Base-by-base conservation (phyloP, 2,329 filamentous ascomycete species). In the Sporothrix schenckii region DNA sequence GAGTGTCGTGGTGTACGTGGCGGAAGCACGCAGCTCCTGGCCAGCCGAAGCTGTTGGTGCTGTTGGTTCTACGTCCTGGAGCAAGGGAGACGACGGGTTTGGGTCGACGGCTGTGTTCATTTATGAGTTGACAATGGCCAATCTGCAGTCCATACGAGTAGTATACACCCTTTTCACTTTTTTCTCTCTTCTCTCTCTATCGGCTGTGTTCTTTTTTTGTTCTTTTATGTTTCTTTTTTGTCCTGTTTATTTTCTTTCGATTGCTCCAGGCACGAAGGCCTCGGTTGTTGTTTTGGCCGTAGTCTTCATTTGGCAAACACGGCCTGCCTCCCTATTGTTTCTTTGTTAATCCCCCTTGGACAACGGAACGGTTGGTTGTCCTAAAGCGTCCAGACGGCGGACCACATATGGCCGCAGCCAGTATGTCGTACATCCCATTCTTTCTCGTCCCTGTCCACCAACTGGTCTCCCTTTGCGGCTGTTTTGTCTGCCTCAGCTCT, bases 381-480 rank as follows among this genome's bases (percentile, higher is more conserved):
- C 61, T 16, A 65, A 65, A 65, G 7, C 61, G 61, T 24, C 39
- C 34, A 63, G 24, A 44, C 10, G 21, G 5, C n/a, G 41, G 34
- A 58, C 53, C 1, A 61, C 56, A 58, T 58, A 13, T 21, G n/a
- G n/a, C 11, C 6, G 10, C 13, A 21, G 16, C 27, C 30, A 47
- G 44, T 9, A 19, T 47, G n/a, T 34, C 30, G 34, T 47, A n/a
- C 21, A 30, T 13, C 41, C 34, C 30, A 21, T 41, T 16, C 66
- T 21, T 24, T 52, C 41, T 34, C 53, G 27, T 61, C 39, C 39
- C 56, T 52, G 10, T 58, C 19, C 27, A 27, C 34, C 19, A 52
- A 47, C 30, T 68, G 21, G 30, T 39, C n/a, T 50, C 44, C 49
- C 67, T 69, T 52, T 69, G 67, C 34, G 44, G 54, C 27, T 11